A percentile compares a stretch with the other conserved stretches of the same genome.
Conservation (phyloP, 2,329 filamentous ascomycete genomes). For the Monosporascus ibericus region DNA sequence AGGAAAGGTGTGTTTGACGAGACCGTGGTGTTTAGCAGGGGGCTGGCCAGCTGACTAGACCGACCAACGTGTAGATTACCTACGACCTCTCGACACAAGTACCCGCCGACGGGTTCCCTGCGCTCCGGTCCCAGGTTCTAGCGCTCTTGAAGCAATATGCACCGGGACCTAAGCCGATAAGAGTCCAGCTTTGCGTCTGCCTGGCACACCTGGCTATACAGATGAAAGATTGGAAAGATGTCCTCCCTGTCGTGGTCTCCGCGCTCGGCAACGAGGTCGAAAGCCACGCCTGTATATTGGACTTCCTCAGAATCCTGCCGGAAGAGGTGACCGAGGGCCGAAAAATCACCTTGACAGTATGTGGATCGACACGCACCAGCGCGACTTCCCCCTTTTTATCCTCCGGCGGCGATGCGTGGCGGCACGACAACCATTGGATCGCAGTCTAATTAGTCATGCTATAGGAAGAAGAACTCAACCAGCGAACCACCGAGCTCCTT, state of each 20-base stretch:
- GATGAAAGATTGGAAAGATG: slow-evolving; percentile 93
- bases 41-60: slow-evolving; percentile 11
- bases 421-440: slow-evolving; percentile 28
- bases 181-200: slow-evolving; percentile 91
- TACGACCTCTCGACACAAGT: slow-evolving; percentile 89
- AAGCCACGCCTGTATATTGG: slow-evolving; percentile 81
- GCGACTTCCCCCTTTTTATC: slow-evolving; percentile 28
- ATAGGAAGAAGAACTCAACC: slow-evolving; percentile 91
- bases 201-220: slow-evolving; percentile 92
- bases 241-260: slow-evolving; percentile 73
- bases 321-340: slow-evolving; percentile 99
- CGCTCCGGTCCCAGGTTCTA: slow-evolving; percentile 78
- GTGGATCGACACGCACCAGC: slow-evolving; percentile 59
- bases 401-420: slow-evolving; percentile 17
- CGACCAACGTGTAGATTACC: slow-evolving; percentile 62
- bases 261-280: slow-evolving; percentile 70
- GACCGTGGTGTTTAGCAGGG: slow-evolving; percentile 3
- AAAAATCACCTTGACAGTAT: slow-evolving; percentile 98
- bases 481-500: slow-evolving; percentile 82
- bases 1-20: slow-evolving; percentile 69
- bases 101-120: slow-evolving; percentile 64
- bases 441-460: slow-evolving; percentile 40
- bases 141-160: slow-evolving; percentile 75
- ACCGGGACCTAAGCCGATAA: slow-evolving; percentile 73
- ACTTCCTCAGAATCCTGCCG: slow-evolving; percentile 93